These are phyloP conservation scores for Plasmodium inui DNA, from an alignment of 169 alveolate genomes.

Conservation along the genomic window DNA sequence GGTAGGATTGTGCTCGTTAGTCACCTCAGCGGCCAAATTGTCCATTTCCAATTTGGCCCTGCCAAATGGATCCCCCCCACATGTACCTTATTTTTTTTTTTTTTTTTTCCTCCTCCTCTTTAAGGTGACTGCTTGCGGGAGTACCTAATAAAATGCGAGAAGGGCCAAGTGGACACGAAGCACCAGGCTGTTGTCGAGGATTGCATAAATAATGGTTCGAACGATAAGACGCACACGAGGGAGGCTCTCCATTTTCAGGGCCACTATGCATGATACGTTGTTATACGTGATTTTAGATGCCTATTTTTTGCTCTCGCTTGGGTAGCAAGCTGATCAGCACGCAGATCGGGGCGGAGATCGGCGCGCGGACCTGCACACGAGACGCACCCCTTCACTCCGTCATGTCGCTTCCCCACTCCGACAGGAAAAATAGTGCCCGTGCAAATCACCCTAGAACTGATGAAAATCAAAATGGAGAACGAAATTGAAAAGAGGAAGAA, in stretches of 20 bases:
- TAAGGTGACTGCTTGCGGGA: slow-evolving; percentile 88
- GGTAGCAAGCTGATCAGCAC: too few relatives aligned
- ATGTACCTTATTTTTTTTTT: background rate
- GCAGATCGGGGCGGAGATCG: too few relatives aligned
- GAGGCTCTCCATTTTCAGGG: background rate
- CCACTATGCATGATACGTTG: too few relatives aligned
- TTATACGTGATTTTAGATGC: slow-evolving; percentile 4
- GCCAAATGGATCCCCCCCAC: background rate
- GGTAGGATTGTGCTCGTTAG: slow-evolving; percentile 80
- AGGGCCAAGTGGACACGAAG: slow-evolving; percentile 36
- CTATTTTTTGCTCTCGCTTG: slow-evolving; percentile 65
- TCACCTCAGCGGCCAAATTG: background rate
- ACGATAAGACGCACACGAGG: slow-evolving; percentile 82
- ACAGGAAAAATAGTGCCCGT: slow-evolving; percentile 94
- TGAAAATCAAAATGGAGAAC: slow-evolving; percentile 90
- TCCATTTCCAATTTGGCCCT: background rate
- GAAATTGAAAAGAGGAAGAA: slow-evolving; percentile 75
- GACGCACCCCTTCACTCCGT: background rate
- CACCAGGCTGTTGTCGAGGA: slow-evolving; percentile 50
- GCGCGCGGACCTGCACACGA: background rate
- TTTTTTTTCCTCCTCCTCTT: background rate
- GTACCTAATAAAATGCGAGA: slow-evolving; percentile 51
- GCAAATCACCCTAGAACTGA: slow-evolving; percentile 90
- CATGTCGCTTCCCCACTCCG: background rate
- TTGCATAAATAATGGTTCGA: slow-evolving; percentile 79